Conservation (phyloP, 106 monocot genomes). For the Acanthochlamys bracteata region DNA sequence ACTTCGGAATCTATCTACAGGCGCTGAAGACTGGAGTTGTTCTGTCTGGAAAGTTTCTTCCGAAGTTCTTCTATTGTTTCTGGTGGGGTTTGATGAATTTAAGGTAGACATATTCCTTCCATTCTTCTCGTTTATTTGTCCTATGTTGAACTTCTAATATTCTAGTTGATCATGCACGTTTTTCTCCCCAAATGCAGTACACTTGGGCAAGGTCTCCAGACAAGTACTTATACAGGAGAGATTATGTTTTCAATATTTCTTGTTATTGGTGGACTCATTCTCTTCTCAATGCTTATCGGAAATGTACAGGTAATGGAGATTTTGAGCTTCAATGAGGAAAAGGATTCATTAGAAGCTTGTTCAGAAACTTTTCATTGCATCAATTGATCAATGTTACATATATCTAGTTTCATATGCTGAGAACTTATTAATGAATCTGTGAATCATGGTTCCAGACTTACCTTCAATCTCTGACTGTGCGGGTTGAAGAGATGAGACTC, state of each 20-base stretch:
- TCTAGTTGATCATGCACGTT: too few species aligned
- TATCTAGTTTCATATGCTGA: too few species aligned
- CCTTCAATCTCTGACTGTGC: constrained; percentile 66
- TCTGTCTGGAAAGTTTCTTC: constrained; percentile 41
- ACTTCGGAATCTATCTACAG: constrained; percentile 63
- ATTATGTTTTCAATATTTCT: constrained; percentile 83
- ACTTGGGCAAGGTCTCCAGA: constrained; percentile 86
- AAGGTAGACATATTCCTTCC: constrained; percentile 34
- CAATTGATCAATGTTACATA: too few species aligned
- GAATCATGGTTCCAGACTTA: constrained; percentile 51
- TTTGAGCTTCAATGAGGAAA: too few species aligned
- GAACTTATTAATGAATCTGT: too few species aligned
- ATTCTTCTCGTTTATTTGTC: too few species aligned
- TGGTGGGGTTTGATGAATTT: constrained; percentile 93
- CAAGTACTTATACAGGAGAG: constrained; percentile 70
- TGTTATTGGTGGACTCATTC: constrained; percentile 75
- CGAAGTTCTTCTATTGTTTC: constrained; percentile 67
- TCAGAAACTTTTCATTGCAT: too few species aligned
- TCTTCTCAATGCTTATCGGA: constrained; percentile 92
- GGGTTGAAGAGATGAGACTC: constrained; percentile 88
- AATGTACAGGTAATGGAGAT: constrained; percentile 74
- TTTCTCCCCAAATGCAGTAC: constrained; percentile 67
- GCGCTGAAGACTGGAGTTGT: constrained; percentile 55
- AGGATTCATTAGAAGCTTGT: too few species aligned
- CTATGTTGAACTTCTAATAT: too few species aligned